Conservation (phyloP, 352 stramenopile species). For the Globisporangium megalacanthum region DNA sequence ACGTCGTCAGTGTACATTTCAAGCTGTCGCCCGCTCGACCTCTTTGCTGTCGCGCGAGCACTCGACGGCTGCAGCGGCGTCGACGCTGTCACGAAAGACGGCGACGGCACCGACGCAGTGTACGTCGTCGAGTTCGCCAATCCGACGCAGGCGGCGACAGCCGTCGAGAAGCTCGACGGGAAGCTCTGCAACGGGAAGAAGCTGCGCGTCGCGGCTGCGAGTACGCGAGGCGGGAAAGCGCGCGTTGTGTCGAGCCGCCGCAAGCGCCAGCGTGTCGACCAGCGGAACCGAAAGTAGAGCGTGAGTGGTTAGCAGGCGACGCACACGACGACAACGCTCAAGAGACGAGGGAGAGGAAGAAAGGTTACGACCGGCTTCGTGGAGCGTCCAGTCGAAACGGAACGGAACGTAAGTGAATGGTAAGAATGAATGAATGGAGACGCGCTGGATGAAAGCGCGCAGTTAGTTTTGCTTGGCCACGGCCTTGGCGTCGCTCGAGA, state of each 20-base stretch:
- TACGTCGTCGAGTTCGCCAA: constrained; percentile 56
- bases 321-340: no score
- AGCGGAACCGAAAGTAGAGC: constrained; percentile 10
- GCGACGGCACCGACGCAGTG: constrained; percentile 20
- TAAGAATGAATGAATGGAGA: no score
- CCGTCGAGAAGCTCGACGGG: constrained; percentile 43
- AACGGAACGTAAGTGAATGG: no score
- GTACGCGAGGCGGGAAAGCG: constrained; percentile 8
- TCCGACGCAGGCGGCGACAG: constrained; percentile 27
- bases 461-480: no score
- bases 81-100: constrained; percentile 44
- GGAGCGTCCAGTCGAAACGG: no score
- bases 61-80: constrained; percentile 49
- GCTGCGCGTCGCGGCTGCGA: constrained; percentile 25
- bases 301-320: no score
- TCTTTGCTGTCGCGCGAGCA: constrained; percentile 34
- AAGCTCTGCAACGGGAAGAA: constrained; percentile 47
- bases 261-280: constrained; percentile 66
- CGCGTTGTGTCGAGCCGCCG: constrained; percentile 37
- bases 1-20: constrained; percentile 42
- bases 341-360: no score
- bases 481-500: constrained; percentile 1
- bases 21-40: constrained; percentile 38
- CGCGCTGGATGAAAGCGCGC: no score
- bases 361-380: no score